These are phyloP conservation scores for Rubia balearica DNA, from an alignment of 305 asterid species.

Conservation along the genomic window DNA sequence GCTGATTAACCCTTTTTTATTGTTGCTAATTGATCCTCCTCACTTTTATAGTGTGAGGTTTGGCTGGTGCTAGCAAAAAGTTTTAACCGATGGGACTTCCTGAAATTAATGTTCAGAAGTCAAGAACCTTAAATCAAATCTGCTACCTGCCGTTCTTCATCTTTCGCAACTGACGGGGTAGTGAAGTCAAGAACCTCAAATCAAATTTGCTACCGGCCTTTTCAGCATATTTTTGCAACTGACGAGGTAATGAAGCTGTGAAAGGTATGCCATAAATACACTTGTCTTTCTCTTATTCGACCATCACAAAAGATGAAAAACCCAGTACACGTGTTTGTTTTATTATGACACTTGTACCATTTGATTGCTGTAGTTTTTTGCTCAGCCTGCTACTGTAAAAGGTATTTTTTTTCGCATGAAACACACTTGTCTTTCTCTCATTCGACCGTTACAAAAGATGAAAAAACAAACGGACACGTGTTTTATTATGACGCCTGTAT, in stretches of 20 bases:
- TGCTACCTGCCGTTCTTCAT: slow-evolving; percentile 26
- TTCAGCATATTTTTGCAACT: background rate
- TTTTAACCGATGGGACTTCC: slow-evolving; percentile 40
- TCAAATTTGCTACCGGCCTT: background rate
- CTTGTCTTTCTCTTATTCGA: background rate
- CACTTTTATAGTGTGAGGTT: slow-evolving; percentile 50
- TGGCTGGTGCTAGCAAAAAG: slow-evolving; percentile 58
- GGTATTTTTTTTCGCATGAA: background rate
- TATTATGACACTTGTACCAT: background rate
- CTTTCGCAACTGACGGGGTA: slow-evolving; percentile 24
- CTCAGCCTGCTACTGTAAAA: too few relatives aligned
- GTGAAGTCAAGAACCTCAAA: background rate
- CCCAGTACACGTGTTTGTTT: background rate
- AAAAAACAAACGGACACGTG: background rate
- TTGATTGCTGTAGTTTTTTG: background rate
- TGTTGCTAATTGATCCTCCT: slow-evolving; percentile 40
- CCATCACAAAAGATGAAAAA: background rate
- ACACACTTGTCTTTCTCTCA: too few relatives aligned
- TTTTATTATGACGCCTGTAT: background rate
- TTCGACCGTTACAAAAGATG: background rate
- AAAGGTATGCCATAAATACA: slow-evolving; percentile 43
- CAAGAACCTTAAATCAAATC: slow-evolving; percentile 19
- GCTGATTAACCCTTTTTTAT: slow-evolving; percentile 26
- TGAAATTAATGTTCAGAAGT: slow-evolving; percentile 36
- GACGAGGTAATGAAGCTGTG: slow-evolving; percentile 36